Evolutionary conservation across 2,329 filamentous ascomycete species (phyloP).

Genomic region (Polychaeton citri): DNA sequence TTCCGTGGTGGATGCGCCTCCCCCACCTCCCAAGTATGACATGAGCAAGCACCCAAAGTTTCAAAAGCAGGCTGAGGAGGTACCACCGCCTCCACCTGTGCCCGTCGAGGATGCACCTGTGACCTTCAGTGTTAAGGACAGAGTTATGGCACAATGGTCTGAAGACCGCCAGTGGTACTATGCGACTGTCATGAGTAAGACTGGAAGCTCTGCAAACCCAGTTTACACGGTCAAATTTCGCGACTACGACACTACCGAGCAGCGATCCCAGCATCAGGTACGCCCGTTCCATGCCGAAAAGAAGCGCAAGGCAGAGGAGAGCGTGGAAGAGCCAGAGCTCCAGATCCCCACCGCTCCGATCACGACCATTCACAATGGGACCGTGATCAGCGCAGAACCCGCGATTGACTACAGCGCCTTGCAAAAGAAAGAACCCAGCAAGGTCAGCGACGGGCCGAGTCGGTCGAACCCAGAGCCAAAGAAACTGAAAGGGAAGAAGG

Average conservation of each 20-base stretch:
- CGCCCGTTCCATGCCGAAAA: conserved; percentile 56
- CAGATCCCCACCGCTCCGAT: conserved; percentile 37
- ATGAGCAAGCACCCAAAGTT: conserved; percentile 58
- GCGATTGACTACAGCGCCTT: conserved; percentile 55
- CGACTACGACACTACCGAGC: conserved; percentile 70
- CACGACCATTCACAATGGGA: conserved; percentile 29
- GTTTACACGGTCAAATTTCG: conserved; percentile 95
- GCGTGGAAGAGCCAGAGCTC: conserved; percentile 55
- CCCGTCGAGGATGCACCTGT: conserved; percentile 27
- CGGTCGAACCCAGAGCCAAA: conserved; percentile 43
- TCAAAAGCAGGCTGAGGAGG: conserved; percentile 23
- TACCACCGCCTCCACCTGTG: conserved; percentile 19
- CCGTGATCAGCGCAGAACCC: conserved; percentile 53
- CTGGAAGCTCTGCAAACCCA: conserved; percentile 77
- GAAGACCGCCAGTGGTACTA: conserved; percentile 86
- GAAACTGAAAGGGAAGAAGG: conserved; percentile 77
- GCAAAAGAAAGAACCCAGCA: conserved; percentile 49
- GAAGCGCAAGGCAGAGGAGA: conserved; percentile 37
- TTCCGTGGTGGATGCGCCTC: conserved; percentile 7
- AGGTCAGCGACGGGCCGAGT: conserved; percentile 43
- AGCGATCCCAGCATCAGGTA: conserved; percentile 65
- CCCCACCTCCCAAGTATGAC: conserved; percentile 15
- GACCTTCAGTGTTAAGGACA: conserved; percentile 76
- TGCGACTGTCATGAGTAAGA: conserved; percentile 84
- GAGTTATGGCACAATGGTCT: conserved; percentile 81